Evolutionary conservation across 192 early-diverging fungal species (phyloP), one percentile per base, ranked within the genome.

Genomic region (Umbelopsis ramanniana): DNA sequence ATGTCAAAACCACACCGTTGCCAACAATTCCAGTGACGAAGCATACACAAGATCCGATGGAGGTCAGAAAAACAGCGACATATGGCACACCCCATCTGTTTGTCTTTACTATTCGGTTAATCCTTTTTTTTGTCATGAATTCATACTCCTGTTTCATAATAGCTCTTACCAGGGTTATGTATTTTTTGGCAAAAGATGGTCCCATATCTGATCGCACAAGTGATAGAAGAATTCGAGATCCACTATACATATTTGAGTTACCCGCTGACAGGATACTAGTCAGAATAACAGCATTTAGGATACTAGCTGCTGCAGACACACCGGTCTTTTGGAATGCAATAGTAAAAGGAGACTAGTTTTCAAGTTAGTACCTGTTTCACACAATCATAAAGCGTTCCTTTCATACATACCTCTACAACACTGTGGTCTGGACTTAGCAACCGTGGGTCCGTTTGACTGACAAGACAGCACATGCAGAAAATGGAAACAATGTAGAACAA

Each of bases 221-320:
- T n/a, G 92, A 83, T 85, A 90, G 87, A 35, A 95, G 79, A 21
- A 92, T 92, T 60, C 94, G 81, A 3, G 91, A 90, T 26, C 89
- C 89, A 24, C 91, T 92, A 72, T 93, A 95, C 26, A 95, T 85
- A 21, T 91, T 91, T 4, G 91, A 92, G 81, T 94, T 95, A 23
- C 91, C 92, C 19, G 94, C 92, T 9, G 88, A 89, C 37, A 89
- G 72, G 8, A 91, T 76, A 24, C 85, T 88, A 10, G 88, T 77
- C 19, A 91, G 68, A 47, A 91, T 88, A 40, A 91, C 86, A 37
- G 84, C 89, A 72, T 91, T 91, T 84, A 91, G 87, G 24, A 91
- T 73, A 45, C 88, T 81, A 2, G 82, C 87, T 6, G 87, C 89
- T 70, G 85, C 79, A 21, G n/a, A 43, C 67, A 85, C 81, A 22